These are phyloP conservation scores for Magnaporthiopsis incrustans DNA, from an alignment of 2,329 filamentous ascomycete species.

Conservation along the genomic window DNA sequence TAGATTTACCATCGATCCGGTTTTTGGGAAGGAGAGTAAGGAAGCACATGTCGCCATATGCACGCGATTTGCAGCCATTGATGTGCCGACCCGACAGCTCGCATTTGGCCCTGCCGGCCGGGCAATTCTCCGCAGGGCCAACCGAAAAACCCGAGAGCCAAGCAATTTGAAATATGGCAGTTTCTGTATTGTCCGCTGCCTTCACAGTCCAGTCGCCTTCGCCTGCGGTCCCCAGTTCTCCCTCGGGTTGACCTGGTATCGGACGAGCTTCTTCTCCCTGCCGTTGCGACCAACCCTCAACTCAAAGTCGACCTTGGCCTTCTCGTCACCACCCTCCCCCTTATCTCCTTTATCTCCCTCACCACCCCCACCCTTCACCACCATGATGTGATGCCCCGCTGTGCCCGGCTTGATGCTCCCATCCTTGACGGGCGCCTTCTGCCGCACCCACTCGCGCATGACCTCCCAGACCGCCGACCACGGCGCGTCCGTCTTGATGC, in stretches of 20 bases:
- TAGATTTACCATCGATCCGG: too few species aligned
- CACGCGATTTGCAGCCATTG: too few species aligned
- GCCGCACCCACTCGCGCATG: conserved; percentile 84
- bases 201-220: conserved; percentile 45
- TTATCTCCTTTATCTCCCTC: conserved; percentile 29
- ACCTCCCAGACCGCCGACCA: conserved; percentile 88
- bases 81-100: too few species aligned
- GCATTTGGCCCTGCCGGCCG: too few species aligned
- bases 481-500: conserved; percentile 87
- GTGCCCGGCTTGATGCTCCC: conserved; percentile 61
- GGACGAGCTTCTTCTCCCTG: conserved; percentile 60
- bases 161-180: too few species aligned
- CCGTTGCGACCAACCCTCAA: conserved; percentile 66
- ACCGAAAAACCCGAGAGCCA: too few species aligned
- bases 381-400: conserved; percentile 45
- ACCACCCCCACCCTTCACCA: conserved; percentile 48
- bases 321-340: conserved; percentile 24
- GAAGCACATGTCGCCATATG: background rate
- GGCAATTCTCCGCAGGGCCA: too few species aligned
- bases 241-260: conserved; percentile 85
- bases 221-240: conserved; percentile 91
- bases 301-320: conserved; percentile 57
- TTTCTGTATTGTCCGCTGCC: too few species aligned
- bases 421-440: conserved; percentile 70
- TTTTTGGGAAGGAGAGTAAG: too few species aligned